These are phyloP conservation scores for Lolium perenne DNA, from an alignment of 176 grass and related monocot species.

Conservation along the genomic window DNA sequence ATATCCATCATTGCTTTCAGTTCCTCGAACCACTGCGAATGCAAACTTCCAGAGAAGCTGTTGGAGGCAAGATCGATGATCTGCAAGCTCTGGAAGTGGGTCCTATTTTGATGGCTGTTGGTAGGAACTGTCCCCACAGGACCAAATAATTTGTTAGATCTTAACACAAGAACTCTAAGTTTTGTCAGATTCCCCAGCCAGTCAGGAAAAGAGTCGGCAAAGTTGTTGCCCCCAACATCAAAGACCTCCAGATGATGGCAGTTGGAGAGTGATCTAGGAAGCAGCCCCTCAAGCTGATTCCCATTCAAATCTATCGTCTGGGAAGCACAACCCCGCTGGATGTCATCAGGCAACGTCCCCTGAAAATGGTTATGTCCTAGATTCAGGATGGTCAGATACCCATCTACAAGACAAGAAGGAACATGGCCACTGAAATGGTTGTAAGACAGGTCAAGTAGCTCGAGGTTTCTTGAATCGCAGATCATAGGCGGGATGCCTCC, in stretches of 20 bases:
- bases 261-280: slow-evolving; percentile 34
- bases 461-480: slow-evolving; percentile 20
- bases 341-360: slow-evolving; percentile 29
- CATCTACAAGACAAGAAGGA: slow-evolving; percentile 45
- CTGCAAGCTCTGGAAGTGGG: slow-evolving; percentile 26
- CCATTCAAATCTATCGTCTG: slow-evolving; percentile 44
- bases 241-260: slow-evolving; percentile 39
- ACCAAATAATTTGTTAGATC: slow-evolving; percentile 47
- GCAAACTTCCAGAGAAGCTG: slow-evolving; percentile 51
- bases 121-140: not conserved
- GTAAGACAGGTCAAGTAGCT: slow-evolving; percentile 40
- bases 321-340: slow-evolving; percentile 11
- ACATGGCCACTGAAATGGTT: slow-evolving; percentile 47
- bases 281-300: slow-evolving; percentile 21
- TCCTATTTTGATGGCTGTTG: not conserved
- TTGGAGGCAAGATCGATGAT: slow-evolving; percentile 52
- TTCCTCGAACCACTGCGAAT: slow-evolving; percentile 10
- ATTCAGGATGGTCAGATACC: slow-evolving; percentile 34
- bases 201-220: slow-evolving; percentile 33
- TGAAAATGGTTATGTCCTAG: slow-evolving; percentile 39
- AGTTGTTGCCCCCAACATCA: slow-evolving; percentile 40
- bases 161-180: slow-evolving; percentile 38
- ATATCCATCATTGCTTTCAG: slow-evolving; percentile 39
- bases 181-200: slow-evolving; percentile 33
- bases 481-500: slow-evolving; percentile 40